Base-by-base conservation (phyloP, 2,329 filamentous ascomycete species). In the Zymoseptoria tritici region DNA sequence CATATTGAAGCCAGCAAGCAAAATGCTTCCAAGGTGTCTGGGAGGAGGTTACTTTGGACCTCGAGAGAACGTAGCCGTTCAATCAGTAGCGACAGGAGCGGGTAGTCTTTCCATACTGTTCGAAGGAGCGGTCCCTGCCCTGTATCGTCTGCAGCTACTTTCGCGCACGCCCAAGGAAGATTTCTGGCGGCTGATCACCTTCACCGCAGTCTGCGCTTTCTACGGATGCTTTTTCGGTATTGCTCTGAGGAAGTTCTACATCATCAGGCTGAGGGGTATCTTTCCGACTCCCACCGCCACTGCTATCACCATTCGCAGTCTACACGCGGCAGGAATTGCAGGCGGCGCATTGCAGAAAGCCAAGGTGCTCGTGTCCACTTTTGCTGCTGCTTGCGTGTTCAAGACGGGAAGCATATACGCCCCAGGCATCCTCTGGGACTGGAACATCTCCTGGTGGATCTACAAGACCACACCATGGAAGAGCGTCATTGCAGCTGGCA, bases 161-260 rank as follows among this genome's bases (percentile, higher is more conserved):
- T 75, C 73, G 7, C 75, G 2, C 77, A 75, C 77, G 46, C 83
- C 82, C 9, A 76, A 77, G 62, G 70, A 77, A 7, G 83, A 86
- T 66, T 85, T 85, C 64, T 79, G 79, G 60, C 77, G 81, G 51
- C 79, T 87, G 53, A 75, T 85, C 58, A 82, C 82, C 20, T 78
- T 87, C 63, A 85, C 83, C 0, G 75, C 84, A 42, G 81, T 85
- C 54, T 83, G 82, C 59, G 82, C 81, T 20, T 85, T 84, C 73
- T 86, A 85, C 70, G 84, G 85, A 13, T 78, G 86, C 60, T 85
- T 85, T 71, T 85, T 85, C 65, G 83, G 83, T 57, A 84, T 83
- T 0, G 84, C 84, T 7, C 78, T 64, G 49, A 81, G 85, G 58
- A 85, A 85, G 68, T 86, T 87, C 74, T 87, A 86, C 74, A 80